Evolutionary conservation across 306 rosid species (phyloP), one percentile per base, ranked within the genome.

Genomic region (cucumber (Cucumis sativus)): DNA sequence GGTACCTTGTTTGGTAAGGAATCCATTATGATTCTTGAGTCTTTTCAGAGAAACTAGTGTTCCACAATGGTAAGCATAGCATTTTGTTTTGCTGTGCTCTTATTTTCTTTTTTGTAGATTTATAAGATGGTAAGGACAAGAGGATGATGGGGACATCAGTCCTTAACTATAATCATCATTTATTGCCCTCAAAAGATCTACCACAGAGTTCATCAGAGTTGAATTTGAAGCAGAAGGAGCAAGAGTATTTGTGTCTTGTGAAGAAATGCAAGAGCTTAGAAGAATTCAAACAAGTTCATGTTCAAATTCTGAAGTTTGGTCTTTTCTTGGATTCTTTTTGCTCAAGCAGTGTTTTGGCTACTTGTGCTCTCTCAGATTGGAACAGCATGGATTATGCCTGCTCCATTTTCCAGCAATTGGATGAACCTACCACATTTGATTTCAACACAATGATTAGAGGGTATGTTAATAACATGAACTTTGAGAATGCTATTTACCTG

Each of bases 361-460:
- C 93, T 76, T 87, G 92, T 84, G 93, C 92, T 80, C 79, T 93
- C 58, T 80, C 93, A 16, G 82, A 88, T 57, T 93, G 98, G 98
- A 91, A 89, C 4, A 93, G 96, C 82, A 82, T 93, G 96, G 97
- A 93, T 81, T 85, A 89, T 80, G 93, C 98, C 71, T 91, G 97
- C 84, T 89, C 93, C 18, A 89, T 93, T 79, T 93, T 93, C 82
- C 41, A 79, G 62, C 89, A 84, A 74, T 79, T 91, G 58, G 87
- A 88, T 41, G 90, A 91, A 57, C 98, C 98, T 2, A 77, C 81
- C 80, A 78, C 88, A 60, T 93, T 93, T 76, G 84, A 87, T 33
- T 93, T 83, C 81, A 93, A 93, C 84, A 82, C 88, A 75, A 76
- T 93, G 90, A 87, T 93, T 12, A 91, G 93, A 82, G 96, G 91